Conservation (phyloP, 2,329 filamentous ascomycete species). For the Alternaria sp. region DNA sequence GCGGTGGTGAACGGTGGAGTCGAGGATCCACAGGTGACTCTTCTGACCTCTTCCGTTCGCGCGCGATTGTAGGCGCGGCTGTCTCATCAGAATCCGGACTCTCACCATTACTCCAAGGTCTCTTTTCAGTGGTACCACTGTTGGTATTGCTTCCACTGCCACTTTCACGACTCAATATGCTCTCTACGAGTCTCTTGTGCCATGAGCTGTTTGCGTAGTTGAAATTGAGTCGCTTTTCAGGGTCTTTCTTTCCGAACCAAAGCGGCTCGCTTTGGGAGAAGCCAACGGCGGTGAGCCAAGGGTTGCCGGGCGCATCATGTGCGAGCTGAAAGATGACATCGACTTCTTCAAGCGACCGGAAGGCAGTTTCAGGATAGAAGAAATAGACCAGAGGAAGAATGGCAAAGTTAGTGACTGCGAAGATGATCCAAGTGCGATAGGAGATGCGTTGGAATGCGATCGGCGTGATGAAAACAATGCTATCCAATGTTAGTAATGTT, state of each 20-base stretch:
- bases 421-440: slow-evolving; percentile 67
- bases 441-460: slow-evolving; percentile 65
- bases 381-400: slow-evolving; percentile 66
- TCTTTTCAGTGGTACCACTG: slow-evolving; percentile 9
- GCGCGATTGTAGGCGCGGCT: neutral
- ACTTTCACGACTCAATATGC: slow-evolving; percentile 21
- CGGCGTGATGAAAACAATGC: slow-evolving; percentile 73
- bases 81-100: slow-evolving; percentile 2
- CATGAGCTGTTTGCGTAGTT: slow-evolving; percentile 52
- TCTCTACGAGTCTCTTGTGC: slow-evolving; percentile 34
- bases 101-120: slow-evolving; percentile 5
- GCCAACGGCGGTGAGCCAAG: slow-evolving; percentile 59
- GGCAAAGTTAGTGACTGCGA: slow-evolving; percentile 61
- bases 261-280: slow-evolving; percentile 62
- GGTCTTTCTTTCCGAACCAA: slow-evolving; percentile 64
- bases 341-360: slow-evolving; percentile 69
- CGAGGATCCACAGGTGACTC: slow-evolving; percentile 23
- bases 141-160: slow-evolving; percentile 26
- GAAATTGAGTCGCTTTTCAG: slow-evolving; percentile 58
- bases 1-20: neutral
- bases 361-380: slow-evolving; percentile 69
- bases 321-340: slow-evolving; percentile 68
- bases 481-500: slow-evolving; percentile 43
- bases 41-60: slow-evolving; percentile 6
- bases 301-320: slow-evolving; percentile 59